Conservation (phyloP, 306 rosid genomes). For the Dalbergia oliveri region DNA sequence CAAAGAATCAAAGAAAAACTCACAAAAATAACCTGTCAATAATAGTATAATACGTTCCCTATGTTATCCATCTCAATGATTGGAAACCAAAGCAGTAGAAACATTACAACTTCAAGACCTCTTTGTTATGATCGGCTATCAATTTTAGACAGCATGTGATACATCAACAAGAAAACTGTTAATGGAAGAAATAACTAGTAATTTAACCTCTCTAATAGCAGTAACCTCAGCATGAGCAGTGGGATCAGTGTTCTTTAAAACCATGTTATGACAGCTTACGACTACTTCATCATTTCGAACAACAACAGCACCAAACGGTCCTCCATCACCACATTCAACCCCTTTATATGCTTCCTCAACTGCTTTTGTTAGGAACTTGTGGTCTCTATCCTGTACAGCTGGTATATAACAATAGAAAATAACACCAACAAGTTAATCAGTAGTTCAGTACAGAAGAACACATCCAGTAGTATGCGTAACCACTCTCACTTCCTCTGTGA, state of each 20-base stretch:
- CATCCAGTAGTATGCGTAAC: neutral
- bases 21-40: neutral
- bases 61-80: neutral
- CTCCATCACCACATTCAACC: constrained; percentile 83
- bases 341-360: constrained; percentile 90
- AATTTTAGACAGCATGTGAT: neutral
- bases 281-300: constrained; percentile 83
- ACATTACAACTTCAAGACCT: constrained; percentile 18
- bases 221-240: constrained; percentile 92
- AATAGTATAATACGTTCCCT: constrained; percentile 6
- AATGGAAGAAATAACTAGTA: constrained; percentile 9
- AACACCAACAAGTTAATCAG: constrained; percentile 12
- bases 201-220: constrained; percentile 85
- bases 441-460: neutral
- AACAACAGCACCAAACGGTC: constrained; percentile 89
- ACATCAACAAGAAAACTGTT: constrained; percentile 6
- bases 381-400: constrained; percentile 83
- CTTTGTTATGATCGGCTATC: neutral
- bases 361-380: constrained; percentile 69
- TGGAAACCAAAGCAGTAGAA: constrained; percentile 9
- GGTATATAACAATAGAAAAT: constrained; percentile 40
- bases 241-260: constrained; percentile 74
- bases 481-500: neutral
- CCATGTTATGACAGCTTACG: constrained; percentile 88
- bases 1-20: neutral